Conservation (phyloP, 164 flowering plant genomes). For the Saururus chinensis region DNA sequence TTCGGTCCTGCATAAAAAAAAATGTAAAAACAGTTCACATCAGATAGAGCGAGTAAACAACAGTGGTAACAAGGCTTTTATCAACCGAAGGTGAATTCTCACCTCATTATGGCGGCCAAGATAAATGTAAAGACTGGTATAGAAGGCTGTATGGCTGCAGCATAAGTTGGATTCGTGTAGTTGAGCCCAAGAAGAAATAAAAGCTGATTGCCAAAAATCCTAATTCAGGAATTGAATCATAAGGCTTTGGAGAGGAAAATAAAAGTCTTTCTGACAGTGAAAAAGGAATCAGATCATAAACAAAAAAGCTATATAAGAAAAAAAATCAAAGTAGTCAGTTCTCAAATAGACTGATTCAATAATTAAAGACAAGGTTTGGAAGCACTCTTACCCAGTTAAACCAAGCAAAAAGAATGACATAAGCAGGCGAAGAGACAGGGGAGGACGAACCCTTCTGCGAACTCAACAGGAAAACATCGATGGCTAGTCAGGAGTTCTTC, state of each 20-base stretch:
- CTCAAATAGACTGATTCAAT: too few relatives aligned
- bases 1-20: conserved; percentile 68
- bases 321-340: neutral
- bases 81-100: conserved; percentile 12
- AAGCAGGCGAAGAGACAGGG: conserved; percentile 42
- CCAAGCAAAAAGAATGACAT: conserved; percentile 83
- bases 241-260: neutral
- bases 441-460: conserved; percentile 51
- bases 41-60: too few relatives aligned
- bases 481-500: neutral
- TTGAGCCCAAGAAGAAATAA: conserved; percentile 84
- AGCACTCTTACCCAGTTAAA: conserved; percentile 67
- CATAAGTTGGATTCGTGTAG: conserved; percentile 94
- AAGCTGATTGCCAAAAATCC: conserved; percentile 95
- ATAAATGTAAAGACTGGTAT: conserved; percentile 93
- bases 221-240: conserved; percentile 13
- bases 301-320: neutral
- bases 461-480: neutral
- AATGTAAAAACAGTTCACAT: neutral
- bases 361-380: neutral
- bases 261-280: too few relatives aligned
- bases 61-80: neutral
- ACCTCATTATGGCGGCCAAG: conserved; percentile 87
- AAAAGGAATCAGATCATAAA: neutral
- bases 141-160: conserved; percentile 91